Evolutionary conservation across 495 filamentous ascomycete species (phyloP), one percentile per base, ranked within the genome.

Genomic region (Penicillium tannophilum): DNA sequence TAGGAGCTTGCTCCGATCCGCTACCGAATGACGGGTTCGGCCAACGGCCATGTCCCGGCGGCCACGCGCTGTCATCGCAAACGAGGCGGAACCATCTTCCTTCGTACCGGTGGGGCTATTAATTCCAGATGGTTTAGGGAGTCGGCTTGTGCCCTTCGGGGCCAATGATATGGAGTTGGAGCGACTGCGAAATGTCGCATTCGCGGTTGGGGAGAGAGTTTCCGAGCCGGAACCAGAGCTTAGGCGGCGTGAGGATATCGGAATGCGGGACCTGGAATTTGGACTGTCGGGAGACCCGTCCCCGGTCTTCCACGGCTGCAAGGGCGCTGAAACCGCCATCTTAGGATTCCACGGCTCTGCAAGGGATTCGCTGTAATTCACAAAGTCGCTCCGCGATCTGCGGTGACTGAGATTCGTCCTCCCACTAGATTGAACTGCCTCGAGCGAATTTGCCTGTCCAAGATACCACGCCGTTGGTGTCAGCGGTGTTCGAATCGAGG

Each of bases 381-480:
- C 61, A 53, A 76, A 61, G 47, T 85, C 82, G 62, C 82, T 85
- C 54, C 70, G 72, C 11, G 71, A 71, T 60, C 82, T 73, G 57
- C 80, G 79, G 69, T 83, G 82, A 43, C 62, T 59, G 45, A 44
- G 62, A 44, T 35, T 65, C 50, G 46, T 68, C 56, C 48, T 71
- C n/a, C 63, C 43, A 16, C 66, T 68, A 0, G 60, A 66, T 41
- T 78, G 72, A 20, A 82, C 77, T 20, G 75, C 76, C 54, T 84
- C 79, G 11, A 82, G 60, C 49, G 79, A 79, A 47, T 78, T 74
- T 17, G 74, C 75, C 17, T 71, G 69, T 24, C 79, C 79, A 16
- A 78, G 69, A 64, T 84, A 85, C 82, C 82, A 85, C 20, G 82
- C 80, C 26, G 79, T 80, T 2, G 81, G 82, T 2, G 84, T 85